Percentiles rank a stretch among this genome's conserved stretches.
Conservation (phyloP, 1,284 basidiomycete species). For the Heliocybe sulcata region DNA sequence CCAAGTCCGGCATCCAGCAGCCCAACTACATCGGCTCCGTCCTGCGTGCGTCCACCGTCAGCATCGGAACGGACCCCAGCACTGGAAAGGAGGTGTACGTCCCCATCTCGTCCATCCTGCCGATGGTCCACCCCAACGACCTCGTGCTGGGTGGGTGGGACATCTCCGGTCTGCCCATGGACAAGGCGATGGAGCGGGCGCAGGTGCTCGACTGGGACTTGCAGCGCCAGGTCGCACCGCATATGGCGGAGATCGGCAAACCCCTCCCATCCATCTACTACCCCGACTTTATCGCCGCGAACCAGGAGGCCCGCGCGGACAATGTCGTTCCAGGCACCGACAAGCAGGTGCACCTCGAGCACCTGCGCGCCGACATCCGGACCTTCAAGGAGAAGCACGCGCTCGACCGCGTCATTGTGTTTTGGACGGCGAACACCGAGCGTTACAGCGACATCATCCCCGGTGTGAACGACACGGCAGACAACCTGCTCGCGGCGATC, state of each 20-base stretch:
- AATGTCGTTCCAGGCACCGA: constrained; percentile 83
- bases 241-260: constrained; percentile 76
- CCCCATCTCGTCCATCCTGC: constrained; percentile 89
- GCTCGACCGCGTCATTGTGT: constrained; percentile 85
- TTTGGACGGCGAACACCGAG: constrained; percentile 99
- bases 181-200: constrained; percentile 91
- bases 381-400: constrained; percentile 83
- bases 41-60: constrained; percentile 91
- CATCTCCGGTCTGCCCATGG: constrained; percentile 81
- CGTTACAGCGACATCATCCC: constrained; percentile 93
- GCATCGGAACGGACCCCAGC: constrained; percentile 79
- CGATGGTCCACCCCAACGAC: constrained; percentile 99
- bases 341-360: constrained; percentile 90
- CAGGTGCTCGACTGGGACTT: constrained; percentile 96
- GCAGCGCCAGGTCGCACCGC: constrained; percentile 88
- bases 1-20: constrained; percentile 87
- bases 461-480: constrained; percentile 94
- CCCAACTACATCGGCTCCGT: constrained; percentile 97
- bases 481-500: constrained; percentile 82
- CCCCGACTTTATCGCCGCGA: constrained; percentile 94
- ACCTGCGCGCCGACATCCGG: constrained; percentile 89
- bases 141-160: constrained; percentile 98
- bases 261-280: constrained; percentile 96
- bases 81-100: constrained; percentile 92
- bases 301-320: constrained; percentile 94